Conservation (phyloP, 495 filamentous ascomycete species). For the Lindgomyces ingoldianus region DNA sequence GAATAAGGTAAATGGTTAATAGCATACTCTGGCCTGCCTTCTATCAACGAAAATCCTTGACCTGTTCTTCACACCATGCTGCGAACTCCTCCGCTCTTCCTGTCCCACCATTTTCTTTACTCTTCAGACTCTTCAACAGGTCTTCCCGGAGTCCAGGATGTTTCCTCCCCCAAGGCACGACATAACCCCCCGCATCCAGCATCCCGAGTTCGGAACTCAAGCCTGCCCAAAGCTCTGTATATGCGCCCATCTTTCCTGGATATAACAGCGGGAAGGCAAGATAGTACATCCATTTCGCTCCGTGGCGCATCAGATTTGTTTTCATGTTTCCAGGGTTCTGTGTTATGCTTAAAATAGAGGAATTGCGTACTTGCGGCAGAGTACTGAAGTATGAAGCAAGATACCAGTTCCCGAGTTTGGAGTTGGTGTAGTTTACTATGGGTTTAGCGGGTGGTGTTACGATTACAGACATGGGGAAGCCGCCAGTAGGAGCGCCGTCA, state of each 20-base stretch:
- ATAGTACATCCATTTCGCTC: not conserved
- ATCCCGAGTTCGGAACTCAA: conserved; percentile 47
- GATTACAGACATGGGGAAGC: conserved; percentile 2
- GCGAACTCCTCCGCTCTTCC: conserved; percentile 7
- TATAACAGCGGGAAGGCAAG: conserved; percentile 1
- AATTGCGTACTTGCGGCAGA: not conserved
- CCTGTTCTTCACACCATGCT: conserved; percentile 22
- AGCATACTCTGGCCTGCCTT: too few species aligned
- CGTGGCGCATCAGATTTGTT: conserved; percentile 2
- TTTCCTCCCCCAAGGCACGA: conserved; percentile 26
- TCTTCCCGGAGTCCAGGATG: conserved; percentile 4
- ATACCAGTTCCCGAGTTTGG: conserved; percentile 35
- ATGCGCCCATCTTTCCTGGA: conserved; percentile 46
- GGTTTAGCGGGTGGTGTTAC: not conserved
- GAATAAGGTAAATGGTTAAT: too few species aligned
- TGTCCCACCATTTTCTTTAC: not conserved
- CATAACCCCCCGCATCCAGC: conserved; percentile 31
- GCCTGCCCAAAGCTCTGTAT: conserved; percentile 51
- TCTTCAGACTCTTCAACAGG: not conserved
- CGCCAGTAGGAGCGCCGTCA: conserved; percentile 25
- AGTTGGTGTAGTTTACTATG: conserved; percentile 14
- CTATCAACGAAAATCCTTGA: not conserved
- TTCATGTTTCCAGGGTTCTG: conserved; percentile 25
- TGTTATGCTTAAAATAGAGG: conserved; percentile 13
- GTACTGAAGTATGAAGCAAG: conserved; percentile 22